Conservation (phyloP, 2,329 filamentous ascomycete genomes). For the Xylaria sp. region DNA sequence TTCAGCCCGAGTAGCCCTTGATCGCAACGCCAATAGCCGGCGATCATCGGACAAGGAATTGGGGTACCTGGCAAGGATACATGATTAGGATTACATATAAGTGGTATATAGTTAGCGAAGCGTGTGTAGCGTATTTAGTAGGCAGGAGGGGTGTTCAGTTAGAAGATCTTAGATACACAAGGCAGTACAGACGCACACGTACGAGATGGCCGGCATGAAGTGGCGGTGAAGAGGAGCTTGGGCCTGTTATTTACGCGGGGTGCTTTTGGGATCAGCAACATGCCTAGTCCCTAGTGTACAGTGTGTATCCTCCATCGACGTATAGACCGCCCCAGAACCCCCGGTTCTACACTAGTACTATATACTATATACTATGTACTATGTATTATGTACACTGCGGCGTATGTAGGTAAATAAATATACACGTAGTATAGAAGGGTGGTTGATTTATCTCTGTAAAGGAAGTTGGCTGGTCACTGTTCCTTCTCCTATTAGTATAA, state of each 20-base stretch:
- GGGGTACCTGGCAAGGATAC: slow-evolving; percentile 44
- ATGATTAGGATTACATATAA: slow-evolving; percentile 40
- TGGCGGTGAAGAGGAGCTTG: slow-evolving; percentile 49
- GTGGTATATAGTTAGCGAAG: not conserved
- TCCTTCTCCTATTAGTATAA: not conserved
- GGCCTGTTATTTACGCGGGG: slow-evolving; percentile 42
- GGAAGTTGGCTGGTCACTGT: not conserved
- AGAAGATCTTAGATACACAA: slow-evolving; percentile 39
- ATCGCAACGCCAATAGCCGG: slow-evolving; percentile 45
- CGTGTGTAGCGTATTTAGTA: not conserved
- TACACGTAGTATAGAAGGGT: not conserved
- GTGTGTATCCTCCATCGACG: slow-evolving; percentile 7
- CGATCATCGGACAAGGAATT: slow-evolving; percentile 50
- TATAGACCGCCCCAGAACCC: slow-evolving; percentile 22
- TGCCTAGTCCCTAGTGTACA: slow-evolving; percentile 13
- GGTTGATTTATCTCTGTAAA: not conserved
- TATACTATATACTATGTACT: not conserved
- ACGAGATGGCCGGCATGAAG: slow-evolving; percentile 40
- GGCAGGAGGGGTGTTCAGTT: slow-evolving; percentile 42
- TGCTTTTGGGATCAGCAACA: slow-evolving; percentile 35
- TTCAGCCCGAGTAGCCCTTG: slow-evolving; percentile 21
- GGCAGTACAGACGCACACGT: slow-evolving; percentile 22
- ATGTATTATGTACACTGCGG: not conserved
- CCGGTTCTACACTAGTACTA: slow-evolving; percentile 40
- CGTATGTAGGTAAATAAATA: not conserved